Conservation (phyloP, 345 rosid species). For the Gossypium bickii region DNA sequence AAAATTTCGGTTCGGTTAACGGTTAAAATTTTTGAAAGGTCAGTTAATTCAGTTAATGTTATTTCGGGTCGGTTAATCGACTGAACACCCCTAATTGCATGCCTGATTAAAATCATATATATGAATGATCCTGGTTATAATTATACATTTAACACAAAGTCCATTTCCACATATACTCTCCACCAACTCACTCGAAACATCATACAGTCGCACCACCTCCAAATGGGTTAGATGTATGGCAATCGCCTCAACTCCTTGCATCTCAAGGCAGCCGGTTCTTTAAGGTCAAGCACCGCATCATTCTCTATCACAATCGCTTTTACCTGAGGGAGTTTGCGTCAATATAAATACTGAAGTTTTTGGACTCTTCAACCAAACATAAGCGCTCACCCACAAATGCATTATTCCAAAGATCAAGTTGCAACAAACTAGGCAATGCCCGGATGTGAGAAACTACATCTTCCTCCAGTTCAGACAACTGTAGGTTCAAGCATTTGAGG, state of each 20-base stretch:
- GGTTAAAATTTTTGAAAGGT: no score
- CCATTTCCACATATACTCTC: constrained; percentile 16
- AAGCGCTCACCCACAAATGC: constrained; percentile 15
- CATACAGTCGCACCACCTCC: neutral
- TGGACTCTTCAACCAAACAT: constrained; percentile 24
- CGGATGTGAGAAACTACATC: constrained; percentile 15
- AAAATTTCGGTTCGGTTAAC: no score
- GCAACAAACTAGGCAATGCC: constrained; percentile 28
- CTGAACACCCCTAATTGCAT: no score
- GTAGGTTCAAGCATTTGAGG: constrained; percentile 13
- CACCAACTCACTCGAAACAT: constrained; percentile 18
- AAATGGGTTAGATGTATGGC: neutral
- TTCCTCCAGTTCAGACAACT: constrained; percentile 27
- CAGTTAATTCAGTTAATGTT: no score
- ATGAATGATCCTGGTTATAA: no score
- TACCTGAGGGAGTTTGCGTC: constrained; percentile 10
- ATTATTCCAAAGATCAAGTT: neutral
- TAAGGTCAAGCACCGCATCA: constrained; percentile 23
- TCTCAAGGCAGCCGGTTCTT: neutral
- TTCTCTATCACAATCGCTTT: constrained; percentile 17
- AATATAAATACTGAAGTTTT: constrained; percentile 19
- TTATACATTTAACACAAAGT: no score
- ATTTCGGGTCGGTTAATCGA: no score
- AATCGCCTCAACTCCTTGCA: constrained; percentile 15
- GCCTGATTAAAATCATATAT: no score